Evolutionary conservation across 805 yeast species (phyloP), one percentile per base, ranked within the genome.

Genomic region (Starmerella apis): DNA sequence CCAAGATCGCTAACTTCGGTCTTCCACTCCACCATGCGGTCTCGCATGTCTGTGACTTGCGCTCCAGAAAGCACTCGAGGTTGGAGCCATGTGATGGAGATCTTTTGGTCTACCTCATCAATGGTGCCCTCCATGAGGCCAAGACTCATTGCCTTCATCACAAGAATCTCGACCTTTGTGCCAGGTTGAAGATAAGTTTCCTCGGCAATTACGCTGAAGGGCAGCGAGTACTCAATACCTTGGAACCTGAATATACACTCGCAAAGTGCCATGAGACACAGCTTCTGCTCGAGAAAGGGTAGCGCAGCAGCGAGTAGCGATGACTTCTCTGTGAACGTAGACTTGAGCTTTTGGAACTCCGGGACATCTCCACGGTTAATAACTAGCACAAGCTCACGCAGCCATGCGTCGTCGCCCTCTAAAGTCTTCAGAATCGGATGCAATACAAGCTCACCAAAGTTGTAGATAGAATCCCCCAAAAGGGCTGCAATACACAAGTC

Each of bases 71-170:
- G 81, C 49, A 87, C 85, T 61, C 97, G 76, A 52, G 98, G 97
- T 72, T 92, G 97, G 54, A 90, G 81, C 98, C 98, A 92, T 24
- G 83, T 79, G 43, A 92, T 80, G 30, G 82, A 79, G 50, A 92
- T 83, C 13, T 81, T 70, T 65, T 81, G 78, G 45, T 78, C 77
- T 38, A 87, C 85, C 69, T 92, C 94, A 65, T 92, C 94, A 59
- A 92, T 90, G 46, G 77, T 73, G n/a, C 98, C 98, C 65, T 79
- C 79, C 61, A 92, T 75, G 57, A 92, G 73, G 16, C 84, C 85
- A 50, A 92, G 71, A 56, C 92, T 79, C 55, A 92, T 78, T 35
- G 96, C 88, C 69, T 86, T 86, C 83, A 92, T 88, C 28, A 90
- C 81, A 62, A 92, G 72, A 60, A 81, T 83, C 70, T 92, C 99